A percentile compares a stretch with the other conserved stretches of the same genome.
Evolutionary conservation across 2,329 filamentous ascomycete genomes (phyloP).

Genomic region (Exophiala aquamarina): DNA sequence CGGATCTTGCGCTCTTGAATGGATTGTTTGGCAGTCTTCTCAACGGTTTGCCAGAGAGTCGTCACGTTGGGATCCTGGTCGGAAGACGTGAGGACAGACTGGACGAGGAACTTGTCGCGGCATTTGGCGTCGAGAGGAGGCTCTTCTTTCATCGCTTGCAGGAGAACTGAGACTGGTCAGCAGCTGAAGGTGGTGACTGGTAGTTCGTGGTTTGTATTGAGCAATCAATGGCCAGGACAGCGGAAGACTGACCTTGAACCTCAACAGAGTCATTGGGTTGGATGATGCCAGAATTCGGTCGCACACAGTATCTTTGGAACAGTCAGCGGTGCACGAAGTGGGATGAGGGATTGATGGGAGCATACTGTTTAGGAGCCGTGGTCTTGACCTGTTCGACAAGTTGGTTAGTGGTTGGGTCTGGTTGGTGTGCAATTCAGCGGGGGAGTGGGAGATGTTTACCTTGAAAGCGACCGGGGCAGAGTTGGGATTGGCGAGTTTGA

Average conservation of each 20-base stretch:
- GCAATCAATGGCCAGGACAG: neutral
- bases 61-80: slow-evolving; percentile 81
- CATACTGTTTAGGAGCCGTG: slow-evolving; percentile 97
- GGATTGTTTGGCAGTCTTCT: slow-evolving; percentile 71
- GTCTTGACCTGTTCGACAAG: slow-evolving; percentile 80
- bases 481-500: slow-evolving; percentile 60
- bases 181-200: neutral
- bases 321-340: slow-evolving; percentile 21
- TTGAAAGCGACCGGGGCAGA: slow-evolving; percentile 64
- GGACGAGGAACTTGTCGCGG: slow-evolving; percentile 96
- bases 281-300: slow-evolving; percentile 94
- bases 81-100: slow-evolving; percentile 79
- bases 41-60: slow-evolving; percentile 76
- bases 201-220: neutral
- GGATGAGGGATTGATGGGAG: slow-evolving; percentile 19
- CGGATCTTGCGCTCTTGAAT: slow-evolving; percentile 96
- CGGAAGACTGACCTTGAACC: slow-evolving; percentile 69
- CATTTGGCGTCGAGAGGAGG: slow-evolving; percentile 83
- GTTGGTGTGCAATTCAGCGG: too few species aligned
- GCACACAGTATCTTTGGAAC: slow-evolving; percentile 80
- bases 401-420: neutral
- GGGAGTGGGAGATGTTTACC: slow-evolving; percentile 33
- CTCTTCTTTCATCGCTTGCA: slow-evolving; percentile 97
- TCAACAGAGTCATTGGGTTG: slow-evolving; percentile 87
- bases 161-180: slow-evolving; percentile 63